Base-by-base conservation (phyloP, 495 filamentous ascomycete species). In the Beverwykella pulmonaria region DNA sequence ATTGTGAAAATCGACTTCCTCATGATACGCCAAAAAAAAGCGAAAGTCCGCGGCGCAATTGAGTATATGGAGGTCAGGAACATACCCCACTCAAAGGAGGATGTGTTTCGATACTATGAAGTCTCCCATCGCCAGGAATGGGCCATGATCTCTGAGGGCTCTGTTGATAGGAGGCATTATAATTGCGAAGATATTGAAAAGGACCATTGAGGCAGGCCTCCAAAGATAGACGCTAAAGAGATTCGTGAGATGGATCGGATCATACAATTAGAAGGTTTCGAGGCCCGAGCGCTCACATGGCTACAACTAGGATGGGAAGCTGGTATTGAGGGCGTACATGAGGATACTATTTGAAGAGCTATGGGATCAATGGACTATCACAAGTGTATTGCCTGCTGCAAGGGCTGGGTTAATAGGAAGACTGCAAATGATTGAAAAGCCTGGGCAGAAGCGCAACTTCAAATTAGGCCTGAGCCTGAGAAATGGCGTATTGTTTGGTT, bases 91-190 rank as follows among this genome's bases (percentile, higher is more conserved):
- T 25, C 14, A 50, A 61, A 61, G 44, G 44, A 49, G 8, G 58
- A 61, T 34, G 44, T 61, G 26, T 61, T 61, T 20, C 20, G 58
- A 17, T 27, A 50, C 46, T 50, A 49, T 49, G 46, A 49, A 48
- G 58, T 61, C 20, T 61, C 58, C 25, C 20, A 61, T 19, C 15
- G 15, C 8, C 25, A 27, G 23, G 58, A 46, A 5, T 61, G 29
- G 12, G 20, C 22, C 4, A 52, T 61, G 44, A n/a, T 50, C 25
- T 50, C 25, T 26, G 23, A 61, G 44, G 46, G 17, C 46, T 27
- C 14, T 17, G 36, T 17, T 12, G 44, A 47, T 39, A 50, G 41
- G 58, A 29, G 29, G 41, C 46, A 2, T 12, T 17, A 49, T 61
- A 61, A 26, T 14, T 7, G 14, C 12, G 26, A 25, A 15, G 41